Conservation (phyloP, 345 rosid species). For the Nasturtium officinale region DNA sequence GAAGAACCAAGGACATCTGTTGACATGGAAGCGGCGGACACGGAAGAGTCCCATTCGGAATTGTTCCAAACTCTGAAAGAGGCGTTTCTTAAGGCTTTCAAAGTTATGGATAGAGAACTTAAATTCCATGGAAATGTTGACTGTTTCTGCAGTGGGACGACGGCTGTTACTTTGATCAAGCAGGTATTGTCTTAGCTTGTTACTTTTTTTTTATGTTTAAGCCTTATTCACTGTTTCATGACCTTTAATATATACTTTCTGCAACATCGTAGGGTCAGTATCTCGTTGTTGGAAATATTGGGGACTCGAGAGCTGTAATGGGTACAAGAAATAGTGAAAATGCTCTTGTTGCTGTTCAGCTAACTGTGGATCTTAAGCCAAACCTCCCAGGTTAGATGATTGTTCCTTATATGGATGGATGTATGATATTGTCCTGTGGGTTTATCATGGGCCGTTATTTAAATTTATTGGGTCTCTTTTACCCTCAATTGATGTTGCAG, state of each 20-base stretch:
- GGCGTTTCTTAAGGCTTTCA: constrained; percentile 88
- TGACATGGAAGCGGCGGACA: constrained; percentile 48
- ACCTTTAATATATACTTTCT: constrained; percentile 14
- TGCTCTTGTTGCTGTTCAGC: constrained; percentile 77
- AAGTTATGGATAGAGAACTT: constrained; percentile 92
- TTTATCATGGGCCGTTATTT: constrained; percentile 3
- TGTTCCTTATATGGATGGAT: not conserved
- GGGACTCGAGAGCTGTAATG: constrained; percentile 95
- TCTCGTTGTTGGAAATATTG: constrained; percentile 84
- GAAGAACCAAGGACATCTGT: constrained; percentile 64
- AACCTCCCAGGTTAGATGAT: constrained; percentile 75
- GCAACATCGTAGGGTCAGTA: constrained; percentile 59
- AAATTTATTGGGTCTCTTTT: not conserved
- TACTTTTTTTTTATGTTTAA: constrained; percentile 4
- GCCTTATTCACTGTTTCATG: not conserved
- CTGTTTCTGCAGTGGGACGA: constrained; percentile 97
- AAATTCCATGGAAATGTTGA: constrained; percentile 70
- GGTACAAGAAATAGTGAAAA: constrained; percentile 73
- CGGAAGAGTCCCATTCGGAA: constrained; percentile 53
- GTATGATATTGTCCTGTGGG: constrained; percentile 13
- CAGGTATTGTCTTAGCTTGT: constrained; percentile 56
- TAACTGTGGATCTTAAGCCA: constrained; percentile 98
- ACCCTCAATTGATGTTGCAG: constrained; percentile 45
- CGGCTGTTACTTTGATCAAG: constrained; percentile 92
- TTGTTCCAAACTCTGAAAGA: constrained; percentile 69